Percentiles rank a stretch among this genome's conserved stretches.
These are phyloP conservation scores for Acer negundo DNA, from an alignment of 345 rosid genomes.

Conservation along the genomic window DNA sequence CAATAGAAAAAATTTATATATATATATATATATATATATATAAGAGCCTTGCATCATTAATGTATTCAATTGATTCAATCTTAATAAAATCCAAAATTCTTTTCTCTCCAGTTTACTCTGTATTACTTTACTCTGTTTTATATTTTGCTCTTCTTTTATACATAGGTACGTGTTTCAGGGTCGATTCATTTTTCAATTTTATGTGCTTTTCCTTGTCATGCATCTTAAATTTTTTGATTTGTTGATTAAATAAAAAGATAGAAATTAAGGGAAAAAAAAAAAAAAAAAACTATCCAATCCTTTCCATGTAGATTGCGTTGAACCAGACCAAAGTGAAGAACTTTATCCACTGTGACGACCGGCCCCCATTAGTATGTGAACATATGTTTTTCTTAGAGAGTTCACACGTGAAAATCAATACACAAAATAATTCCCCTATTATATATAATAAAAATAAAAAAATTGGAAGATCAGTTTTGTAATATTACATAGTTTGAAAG, in stretches of 20 bases:
- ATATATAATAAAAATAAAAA: too few species aligned
- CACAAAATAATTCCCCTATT: background rate
- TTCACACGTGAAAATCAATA: background rate
- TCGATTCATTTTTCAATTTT: background rate
- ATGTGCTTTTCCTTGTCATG: slow-evolving; percentile 9
- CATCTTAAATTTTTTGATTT: slow-evolving; percentile 11
- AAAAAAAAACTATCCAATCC: background rate
- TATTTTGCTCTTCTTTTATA: too few species aligned
- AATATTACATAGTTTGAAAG: too few species aligned
- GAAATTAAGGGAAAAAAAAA: background rate
- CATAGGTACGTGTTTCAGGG: background rate
- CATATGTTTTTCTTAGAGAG: background rate
- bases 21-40: too few species aligned
- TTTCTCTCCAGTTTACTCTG: too few species aligned
- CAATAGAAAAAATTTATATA: too few species aligned
- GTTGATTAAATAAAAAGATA: too few species aligned
- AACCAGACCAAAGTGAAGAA: background rate
- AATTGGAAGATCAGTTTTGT: too few species aligned
- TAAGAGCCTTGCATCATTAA: too few species aligned
- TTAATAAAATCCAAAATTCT: too few species aligned
- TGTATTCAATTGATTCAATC: too few species aligned
- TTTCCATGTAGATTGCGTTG: background rate
- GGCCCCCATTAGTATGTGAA: background rate
- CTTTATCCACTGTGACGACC: background rate
- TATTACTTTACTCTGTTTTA: too few species aligned